Conservation (phyloP, 192 early-diverging fungal species). For the Dissophora ornata region DNA sequence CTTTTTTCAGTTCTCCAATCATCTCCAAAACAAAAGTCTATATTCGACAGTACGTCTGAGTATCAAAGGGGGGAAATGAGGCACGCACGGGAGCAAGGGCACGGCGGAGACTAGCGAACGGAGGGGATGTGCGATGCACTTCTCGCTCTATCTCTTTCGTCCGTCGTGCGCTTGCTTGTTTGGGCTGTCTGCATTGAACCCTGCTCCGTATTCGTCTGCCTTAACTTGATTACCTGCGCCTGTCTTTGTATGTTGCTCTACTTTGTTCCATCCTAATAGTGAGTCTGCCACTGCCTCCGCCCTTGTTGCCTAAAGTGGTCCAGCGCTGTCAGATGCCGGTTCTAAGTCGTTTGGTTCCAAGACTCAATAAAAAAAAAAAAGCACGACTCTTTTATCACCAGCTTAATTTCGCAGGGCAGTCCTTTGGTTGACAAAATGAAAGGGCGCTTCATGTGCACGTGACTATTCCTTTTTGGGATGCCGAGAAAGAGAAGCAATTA, state of each 20-base stretch:
- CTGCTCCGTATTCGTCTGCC: conserved; percentile 33
- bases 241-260: not conserved
- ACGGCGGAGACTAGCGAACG: too few relatives aligned
- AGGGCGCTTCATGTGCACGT: not conserved
- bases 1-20: not conserved
- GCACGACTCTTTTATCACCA: too few relatives aligned
- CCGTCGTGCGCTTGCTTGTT: not conserved
- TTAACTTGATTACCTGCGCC: conserved; percentile 25
- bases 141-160: not conserved
- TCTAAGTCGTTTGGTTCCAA: too few relatives aligned
- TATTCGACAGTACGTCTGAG: conserved; percentile 37
- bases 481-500: conserved; percentile 8
- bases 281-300: conserved; percentile 82
- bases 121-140: conserved; percentile 10
- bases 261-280: conserved; percentile 61
- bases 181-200: conserved; percentile 16
- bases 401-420: too few relatives aligned
- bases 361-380: too few relatives aligned
- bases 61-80: conserved; percentile 13
- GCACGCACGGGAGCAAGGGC: not conserved
- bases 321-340: too few relatives aligned
- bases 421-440: too few relatives aligned
- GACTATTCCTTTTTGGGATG: not conserved
- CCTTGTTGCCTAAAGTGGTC: conserved; percentile 73
- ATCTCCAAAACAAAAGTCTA: conserved; percentile 9